A percentile compares a stretch with the other conserved stretches of the same genome.
Conservation (phyloP, 176 grass and related monocot species). For the Oryza rufipogon region DNA sequence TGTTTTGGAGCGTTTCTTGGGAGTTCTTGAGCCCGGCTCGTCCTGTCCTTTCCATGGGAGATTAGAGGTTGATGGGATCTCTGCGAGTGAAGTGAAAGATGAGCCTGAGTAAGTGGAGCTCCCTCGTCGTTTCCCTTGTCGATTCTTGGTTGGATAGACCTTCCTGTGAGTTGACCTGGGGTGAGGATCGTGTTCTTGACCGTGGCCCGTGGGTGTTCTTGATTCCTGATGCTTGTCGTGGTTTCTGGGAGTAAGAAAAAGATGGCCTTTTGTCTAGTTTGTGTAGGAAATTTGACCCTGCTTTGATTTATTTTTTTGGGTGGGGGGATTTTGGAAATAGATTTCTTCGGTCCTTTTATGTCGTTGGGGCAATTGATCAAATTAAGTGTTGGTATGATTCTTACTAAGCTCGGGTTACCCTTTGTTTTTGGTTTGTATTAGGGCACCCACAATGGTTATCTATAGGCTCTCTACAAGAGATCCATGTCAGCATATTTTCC, state of each 20-base stretch:
- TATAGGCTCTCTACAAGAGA: no score
- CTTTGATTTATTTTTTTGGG: not conserved
- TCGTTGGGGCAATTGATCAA: constrained; percentile 1
- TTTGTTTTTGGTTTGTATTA: not conserved
- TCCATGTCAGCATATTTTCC: no score
- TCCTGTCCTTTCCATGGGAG: constrained; percentile 43
- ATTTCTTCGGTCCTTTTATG: constrained; percentile 5
- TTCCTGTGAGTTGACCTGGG: constrained; percentile 40
- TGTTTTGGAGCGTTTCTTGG: constrained; percentile 22
- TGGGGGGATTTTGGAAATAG: not conserved
- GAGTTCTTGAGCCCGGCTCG: not conserved
- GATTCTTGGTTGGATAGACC: constrained; percentile 33
- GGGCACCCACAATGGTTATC: no score
- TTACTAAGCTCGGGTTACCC: not conserved
- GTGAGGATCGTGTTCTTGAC: constrained; percentile 7
- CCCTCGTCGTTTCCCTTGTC: not conserved
- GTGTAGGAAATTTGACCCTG: not conserved
- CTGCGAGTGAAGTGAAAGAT: constrained; percentile 43
- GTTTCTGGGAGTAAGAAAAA: not conserved
- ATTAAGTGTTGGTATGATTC: not conserved
- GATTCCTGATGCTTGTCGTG: constrained; percentile 8
- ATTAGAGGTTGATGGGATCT: constrained; percentile 50
- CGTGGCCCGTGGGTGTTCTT: not conserved
- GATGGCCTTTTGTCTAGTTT: not conserved
- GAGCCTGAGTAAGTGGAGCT: constrained; percentile 50